These are phyloP conservation scores for Ananas comosus DNA, from an alignment of 176 grass and related monocot species.

Conservation along the genomic window DNA sequence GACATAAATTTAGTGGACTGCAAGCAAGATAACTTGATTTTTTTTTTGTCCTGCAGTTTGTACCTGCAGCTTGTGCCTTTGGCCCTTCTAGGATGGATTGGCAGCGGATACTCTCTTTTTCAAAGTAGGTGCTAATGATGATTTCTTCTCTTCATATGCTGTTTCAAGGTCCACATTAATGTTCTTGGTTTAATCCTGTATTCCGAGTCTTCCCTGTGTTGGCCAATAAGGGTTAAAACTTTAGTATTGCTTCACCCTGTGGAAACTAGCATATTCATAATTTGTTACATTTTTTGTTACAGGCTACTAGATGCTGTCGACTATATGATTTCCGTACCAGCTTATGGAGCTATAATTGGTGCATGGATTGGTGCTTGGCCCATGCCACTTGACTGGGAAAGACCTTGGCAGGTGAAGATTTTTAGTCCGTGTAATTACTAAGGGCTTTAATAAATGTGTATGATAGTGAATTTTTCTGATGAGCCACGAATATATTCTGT, in stretches of 20 bases:
- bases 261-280: not conserved
- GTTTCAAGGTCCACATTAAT: not conserved
- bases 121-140: constrained; percentile 38
- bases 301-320: constrained; percentile 35
- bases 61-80: constrained; percentile 73
- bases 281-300: constrained; percentile 21
- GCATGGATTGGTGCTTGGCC: constrained; percentile 93
- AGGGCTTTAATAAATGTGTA: not conserved
- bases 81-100: constrained; percentile 68
- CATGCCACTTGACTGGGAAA: constrained; percentile 98
- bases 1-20: not conserved
- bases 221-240: not conserved
- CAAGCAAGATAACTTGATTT: not conserved
- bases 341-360: constrained; percentile 74
- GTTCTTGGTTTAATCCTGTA: not conserved
- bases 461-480: too few species aligned
- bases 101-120: constrained; percentile 56
- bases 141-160: not conserved
- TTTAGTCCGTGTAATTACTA: not conserved
- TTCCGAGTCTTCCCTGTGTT: not conserved
- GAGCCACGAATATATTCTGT: too few species aligned
- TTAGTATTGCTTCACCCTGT: constrained; percentile 16
- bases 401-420: constrained; percentile 70
- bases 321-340: constrained; percentile 74
- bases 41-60: constrained; percentile 46